These are phyloP conservation scores for Gnaphalium uliginosum DNA, from an alignment of 129 eudicot species.

Conservation along the genomic window DNA sequence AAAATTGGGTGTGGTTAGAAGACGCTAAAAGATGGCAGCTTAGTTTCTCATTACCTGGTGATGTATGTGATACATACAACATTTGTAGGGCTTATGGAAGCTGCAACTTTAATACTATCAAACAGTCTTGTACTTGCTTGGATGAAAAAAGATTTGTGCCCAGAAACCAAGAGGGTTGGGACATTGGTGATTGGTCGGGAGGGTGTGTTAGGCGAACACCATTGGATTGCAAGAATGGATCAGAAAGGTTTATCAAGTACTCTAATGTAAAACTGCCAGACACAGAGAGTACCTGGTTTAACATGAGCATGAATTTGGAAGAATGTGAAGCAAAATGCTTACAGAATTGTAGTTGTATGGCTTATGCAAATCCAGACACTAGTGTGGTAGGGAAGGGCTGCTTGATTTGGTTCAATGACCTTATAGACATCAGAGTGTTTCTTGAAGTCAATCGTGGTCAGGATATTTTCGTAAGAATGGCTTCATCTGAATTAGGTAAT, in stretches of 20 bases:
- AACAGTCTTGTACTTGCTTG: slow-evolving; percentile 48
- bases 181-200: slow-evolving; percentile 47
- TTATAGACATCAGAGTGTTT: slow-evolving; percentile 40
- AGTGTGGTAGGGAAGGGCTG: slow-evolving; percentile 41
- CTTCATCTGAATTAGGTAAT: slow-evolving; percentile 50
- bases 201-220: slow-evolving; percentile 58
- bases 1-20: slow-evolving; percentile 33
- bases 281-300: slow-evolving; percentile 22
- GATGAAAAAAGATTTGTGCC: slow-evolving; percentile 47
- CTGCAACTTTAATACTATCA: slow-evolving; percentile 36
- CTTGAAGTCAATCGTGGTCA: slow-evolving; percentile 22
- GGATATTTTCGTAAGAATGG: slow-evolving; percentile 42
- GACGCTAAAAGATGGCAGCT: slow-evolving; percentile 37
- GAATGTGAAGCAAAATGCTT: slow-evolving; percentile 46
- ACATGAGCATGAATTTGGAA: slow-evolving; percentile 30
- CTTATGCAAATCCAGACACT: slow-evolving; percentile 38
- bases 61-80: slow-evolving; percentile 46
- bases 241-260: slow-evolving; percentile 42
- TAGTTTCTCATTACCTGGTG: slow-evolving; percentile 29
- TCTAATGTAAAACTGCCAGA: slow-evolving; percentile 48
- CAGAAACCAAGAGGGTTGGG: slow-evolving; percentile 42
- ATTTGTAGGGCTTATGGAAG: slow-evolving; percentile 52
- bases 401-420: slow-evolving; percentile 48
- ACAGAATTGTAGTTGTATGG: slow-evolving; percentile 45
- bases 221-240: slow-evolving; percentile 40